phyloP scores from a whole-genome alignment of 768 basidiomycete genomes.

The Boletus subcaerulescens region DNA sequence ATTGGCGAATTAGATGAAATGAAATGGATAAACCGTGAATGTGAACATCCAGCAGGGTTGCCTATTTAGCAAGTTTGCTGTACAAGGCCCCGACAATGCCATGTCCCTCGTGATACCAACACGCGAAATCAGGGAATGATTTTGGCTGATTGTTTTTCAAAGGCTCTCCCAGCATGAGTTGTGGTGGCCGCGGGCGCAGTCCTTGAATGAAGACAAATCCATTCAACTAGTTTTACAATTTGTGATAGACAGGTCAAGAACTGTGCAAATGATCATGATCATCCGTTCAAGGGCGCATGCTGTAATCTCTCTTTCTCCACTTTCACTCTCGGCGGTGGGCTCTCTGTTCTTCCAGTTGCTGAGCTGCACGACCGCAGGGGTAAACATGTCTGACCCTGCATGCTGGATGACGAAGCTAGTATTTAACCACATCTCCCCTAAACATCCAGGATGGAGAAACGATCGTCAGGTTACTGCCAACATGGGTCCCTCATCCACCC shows the following conservation, averaged over 20 bases:
- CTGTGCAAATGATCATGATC: constrained; percentile 15
- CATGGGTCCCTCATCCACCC: constrained; percentile 19
- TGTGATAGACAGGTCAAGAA: constrained; percentile 28
- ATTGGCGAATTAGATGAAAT: constrained; percentile 1
- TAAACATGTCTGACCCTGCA: constrained; percentile 22
- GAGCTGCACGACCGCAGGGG: constrained; percentile 1
- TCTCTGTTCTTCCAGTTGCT: background rate
- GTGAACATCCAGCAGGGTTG: background rate
- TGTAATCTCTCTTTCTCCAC: constrained; percentile 12
- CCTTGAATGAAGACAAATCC: constrained; percentile 9
- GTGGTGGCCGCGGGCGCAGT: constrained; percentile 8
- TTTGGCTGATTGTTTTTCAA: constrained; percentile 10
- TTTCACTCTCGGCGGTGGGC: constrained; percentile 15
- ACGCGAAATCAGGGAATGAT: constrained; percentile 9
- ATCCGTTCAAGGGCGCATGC: constrained; percentile 20
- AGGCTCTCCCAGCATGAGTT: background rate
- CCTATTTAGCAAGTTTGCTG: constrained; percentile 8
- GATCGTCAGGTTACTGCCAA: background rate
- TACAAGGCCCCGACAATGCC: background rate
- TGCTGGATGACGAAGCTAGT: constrained; percentile 26
- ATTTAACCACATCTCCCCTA: constrained; percentile 25
- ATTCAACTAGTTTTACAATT: constrained; percentile 11
- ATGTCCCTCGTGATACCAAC: constrained; percentile 13
- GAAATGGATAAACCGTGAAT: background rate
- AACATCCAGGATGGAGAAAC: constrained; percentile 18